phyloP scores from a whole-genome alignment of 306 rosid genomes.

The Quercus agrifolia region DNA sequence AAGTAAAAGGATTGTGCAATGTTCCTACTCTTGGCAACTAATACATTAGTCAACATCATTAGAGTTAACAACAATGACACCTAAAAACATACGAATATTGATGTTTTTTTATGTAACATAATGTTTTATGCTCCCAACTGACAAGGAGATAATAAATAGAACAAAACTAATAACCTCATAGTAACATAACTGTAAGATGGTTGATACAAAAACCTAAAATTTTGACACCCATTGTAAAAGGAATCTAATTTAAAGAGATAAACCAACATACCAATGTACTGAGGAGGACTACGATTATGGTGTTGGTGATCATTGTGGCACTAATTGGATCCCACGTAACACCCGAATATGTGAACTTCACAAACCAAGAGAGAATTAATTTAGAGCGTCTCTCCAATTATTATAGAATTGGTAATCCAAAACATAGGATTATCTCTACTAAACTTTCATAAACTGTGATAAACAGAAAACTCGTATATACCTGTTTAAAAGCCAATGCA shows the following conservation, averaged over 20 bases:
- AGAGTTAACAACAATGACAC: background rate
- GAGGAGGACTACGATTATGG: constrained; percentile 80
- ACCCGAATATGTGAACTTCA: constrained; percentile 81
- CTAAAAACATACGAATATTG: background rate
- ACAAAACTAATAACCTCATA: background rate
- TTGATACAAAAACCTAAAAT: background rate
- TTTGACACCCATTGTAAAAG: background rate
- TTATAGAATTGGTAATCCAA: background rate
- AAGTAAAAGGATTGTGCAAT: background rate
- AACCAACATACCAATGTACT: constrained; percentile 62
- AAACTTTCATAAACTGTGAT: background rate
- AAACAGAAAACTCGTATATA: constrained; percentile 4
- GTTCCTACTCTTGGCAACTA: background rate
- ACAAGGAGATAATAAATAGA: background rate
- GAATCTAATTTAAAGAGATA: background rate
- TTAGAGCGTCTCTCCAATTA: background rate
- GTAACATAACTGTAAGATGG: background rate
- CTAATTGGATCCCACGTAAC: constrained; percentile 67
- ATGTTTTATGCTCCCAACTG: background rate
- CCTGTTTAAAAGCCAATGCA: constrained; percentile 95
- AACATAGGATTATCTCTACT: background rate
- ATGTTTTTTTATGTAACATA: background rate
- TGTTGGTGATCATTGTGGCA: constrained; percentile 80
- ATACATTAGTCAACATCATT: background rate
- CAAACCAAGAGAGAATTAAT: constrained; percentile 11